A percentile compares a stretch with the other conserved stretches of the same genome.
phyloP scores from a whole-genome alignment of 345 rosid species.

The Diplotaxis tenuifolia region DNA sequence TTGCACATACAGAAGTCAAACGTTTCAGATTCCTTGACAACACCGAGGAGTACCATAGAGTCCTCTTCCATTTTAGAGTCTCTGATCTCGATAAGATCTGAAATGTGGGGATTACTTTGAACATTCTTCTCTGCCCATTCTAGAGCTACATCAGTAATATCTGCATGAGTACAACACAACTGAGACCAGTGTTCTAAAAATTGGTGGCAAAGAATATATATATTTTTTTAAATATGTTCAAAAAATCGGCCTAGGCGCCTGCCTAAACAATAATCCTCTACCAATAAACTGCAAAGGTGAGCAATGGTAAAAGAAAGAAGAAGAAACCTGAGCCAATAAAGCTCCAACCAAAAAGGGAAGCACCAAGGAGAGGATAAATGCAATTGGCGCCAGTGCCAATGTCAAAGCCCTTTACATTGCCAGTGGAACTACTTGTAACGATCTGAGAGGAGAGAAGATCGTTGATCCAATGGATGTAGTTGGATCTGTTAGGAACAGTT shows the following conservation, averaged over 20 bases:
- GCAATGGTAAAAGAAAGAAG: too few species aligned
- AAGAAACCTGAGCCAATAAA: slow-evolving; percentile 82
- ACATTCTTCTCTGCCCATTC: slow-evolving; percentile 91
- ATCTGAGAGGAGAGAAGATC: slow-evolving; percentile 70
- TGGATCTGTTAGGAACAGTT: slow-evolving; percentile 87
- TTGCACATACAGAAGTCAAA: slow-evolving; percentile 96
- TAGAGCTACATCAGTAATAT: slow-evolving; percentile 73
- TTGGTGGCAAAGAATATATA: too few species aligned
- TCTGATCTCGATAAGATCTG: slow-evolving; percentile 70
- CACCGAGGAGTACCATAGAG: slow-evolving; percentile 47
- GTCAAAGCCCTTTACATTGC: slow-evolving; percentile 74
- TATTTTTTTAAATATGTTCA: too few species aligned
- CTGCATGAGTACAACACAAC: too few species aligned
- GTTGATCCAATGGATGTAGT: slow-evolving; percentile 91
- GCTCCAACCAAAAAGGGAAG: slow-evolving; percentile 77
- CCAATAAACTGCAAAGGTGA: too few species aligned
- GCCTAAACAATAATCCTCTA: too few species aligned
- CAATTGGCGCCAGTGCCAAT: slow-evolving; percentile 95
- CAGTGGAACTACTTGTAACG: slow-evolving; percentile 37
- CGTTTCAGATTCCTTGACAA: slow-evolving; percentile 64
- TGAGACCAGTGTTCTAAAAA: too few species aligned
- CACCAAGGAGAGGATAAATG: slow-evolving; percentile 92
- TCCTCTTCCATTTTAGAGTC: slow-evolving; percentile 35
- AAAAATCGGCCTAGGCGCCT: too few species aligned
- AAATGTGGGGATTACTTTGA: slow-evolving; percentile 58